phyloP scores from a whole-genome alignment of 306 rosid species.

The Calophaca sinica region DNA sequence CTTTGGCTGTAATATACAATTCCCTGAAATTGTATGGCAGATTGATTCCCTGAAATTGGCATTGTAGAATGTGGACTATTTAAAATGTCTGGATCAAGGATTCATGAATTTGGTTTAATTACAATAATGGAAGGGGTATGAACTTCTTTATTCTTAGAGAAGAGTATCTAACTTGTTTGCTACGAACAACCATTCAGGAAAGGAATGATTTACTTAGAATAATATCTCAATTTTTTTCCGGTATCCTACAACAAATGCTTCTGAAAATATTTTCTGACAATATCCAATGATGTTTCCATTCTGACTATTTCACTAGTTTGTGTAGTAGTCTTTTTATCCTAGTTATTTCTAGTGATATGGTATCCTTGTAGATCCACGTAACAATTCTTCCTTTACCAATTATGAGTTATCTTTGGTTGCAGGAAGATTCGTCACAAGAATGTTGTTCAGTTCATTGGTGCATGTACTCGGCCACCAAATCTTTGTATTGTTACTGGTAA shows the following conservation, averaged over 20 bases:
- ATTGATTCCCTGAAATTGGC: constrained; percentile 34
- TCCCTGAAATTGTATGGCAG: constrained; percentile 13
- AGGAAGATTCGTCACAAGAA: constrained; percentile 99
- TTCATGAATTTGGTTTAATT: constrained; percentile 39
- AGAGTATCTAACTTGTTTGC: constrained; percentile 13
- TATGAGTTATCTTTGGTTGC: constrained; percentile 49
- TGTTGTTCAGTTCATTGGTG: constrained; percentile 98
- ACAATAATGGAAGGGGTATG: constrained; percentile 3
- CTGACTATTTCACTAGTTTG: constrained; percentile 22
- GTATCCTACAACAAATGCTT: constrained; percentile 37
- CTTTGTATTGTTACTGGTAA: constrained; percentile 97
- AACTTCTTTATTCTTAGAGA: constrained; percentile 21
- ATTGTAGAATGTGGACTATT: constrained; percentile 24
- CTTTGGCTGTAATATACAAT: constrained; percentile 2
- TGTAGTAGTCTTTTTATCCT: constrained; percentile 28
- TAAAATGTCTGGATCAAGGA: constrained; percentile 27
- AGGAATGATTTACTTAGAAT: constrained; percentile 19
- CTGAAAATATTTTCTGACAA: constrained; percentile 12
- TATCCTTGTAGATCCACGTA: constrained; percentile 27
- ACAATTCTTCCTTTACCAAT: constrained; percentile 40
- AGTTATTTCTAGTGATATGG: constrained; percentile 18
- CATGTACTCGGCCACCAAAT: constrained; percentile 89
- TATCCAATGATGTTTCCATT: constrained; percentile 27
- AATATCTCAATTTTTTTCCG: not conserved
- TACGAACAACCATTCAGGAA: constrained; percentile 25